Evolutionary conservation across 2,329 filamentous ascomycete species (phyloP).

Genomic region (Mycosphaerella sp.): DNA sequence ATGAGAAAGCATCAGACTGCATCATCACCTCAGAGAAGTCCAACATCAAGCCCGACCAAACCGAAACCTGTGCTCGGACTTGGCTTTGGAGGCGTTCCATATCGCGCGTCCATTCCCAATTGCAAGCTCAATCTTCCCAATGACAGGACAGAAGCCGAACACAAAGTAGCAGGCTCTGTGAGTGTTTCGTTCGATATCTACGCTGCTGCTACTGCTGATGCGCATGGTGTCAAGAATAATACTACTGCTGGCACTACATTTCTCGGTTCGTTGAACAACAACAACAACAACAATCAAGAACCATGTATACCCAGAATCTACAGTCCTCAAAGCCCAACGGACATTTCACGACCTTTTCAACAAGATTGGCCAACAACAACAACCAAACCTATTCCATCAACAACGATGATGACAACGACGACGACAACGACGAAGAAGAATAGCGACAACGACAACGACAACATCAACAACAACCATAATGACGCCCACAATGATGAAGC

Average conservation of each 20-base stretch:
- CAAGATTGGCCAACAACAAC: too few relatives aligned
- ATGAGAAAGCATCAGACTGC: not conserved
- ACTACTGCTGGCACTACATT: too few relatives aligned
- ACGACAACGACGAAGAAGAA: too few relatives aligned
- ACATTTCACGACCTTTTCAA: too few relatives aligned
- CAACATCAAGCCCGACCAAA: too few relatives aligned
- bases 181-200: too few relatives aligned
- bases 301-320: not conserved
- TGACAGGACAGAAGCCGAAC: not conserved
- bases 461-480: too few relatives aligned
- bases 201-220: not conserved
- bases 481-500: too few relatives aligned
- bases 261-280: not conserved
- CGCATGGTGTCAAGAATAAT: not conserved
- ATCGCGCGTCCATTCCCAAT: not conserved
- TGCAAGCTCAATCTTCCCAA: not conserved
- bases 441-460: too few relatives aligned
- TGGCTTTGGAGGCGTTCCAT: slow-evolving; percentile 3
- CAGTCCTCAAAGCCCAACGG: not conserved
- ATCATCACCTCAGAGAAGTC: too few relatives aligned
- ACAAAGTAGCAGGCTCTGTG: not conserved
- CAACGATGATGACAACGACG: too few relatives aligned
- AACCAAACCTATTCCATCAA: too few relatives aligned
- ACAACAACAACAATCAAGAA: not conserved
- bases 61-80: not conserved